These are phyloP conservation scores for Echinosophora koreensis DNA, from an alignment of 306 rosid species.

Conservation along the genomic window DNA sequence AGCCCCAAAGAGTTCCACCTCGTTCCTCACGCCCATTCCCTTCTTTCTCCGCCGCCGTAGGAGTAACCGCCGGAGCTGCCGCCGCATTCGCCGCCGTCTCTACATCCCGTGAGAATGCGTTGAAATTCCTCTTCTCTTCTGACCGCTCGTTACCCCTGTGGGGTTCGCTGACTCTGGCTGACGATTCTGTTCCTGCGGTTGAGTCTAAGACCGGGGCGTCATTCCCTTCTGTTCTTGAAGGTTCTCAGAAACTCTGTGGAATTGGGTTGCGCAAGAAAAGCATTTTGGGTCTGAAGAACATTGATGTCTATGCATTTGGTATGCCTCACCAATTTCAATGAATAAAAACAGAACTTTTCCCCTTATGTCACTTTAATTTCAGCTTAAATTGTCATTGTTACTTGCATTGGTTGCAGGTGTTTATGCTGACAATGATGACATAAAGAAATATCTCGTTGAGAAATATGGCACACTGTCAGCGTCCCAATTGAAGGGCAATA, in stretches of 20 bases:
- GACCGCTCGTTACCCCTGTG: slow-evolving; percentile 57
- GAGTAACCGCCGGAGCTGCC: slow-evolving; percentile 55
- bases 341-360: background rate
- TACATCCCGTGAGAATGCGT: slow-evolving; percentile 43
- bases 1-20: slow-evolving; percentile 51
- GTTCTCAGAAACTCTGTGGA: slow-evolving; percentile 77
- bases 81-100: slow-evolving; percentile 56
- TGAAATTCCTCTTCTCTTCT: slow-evolving; percentile 58
- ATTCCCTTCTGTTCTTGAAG: slow-evolving; percentile 71
- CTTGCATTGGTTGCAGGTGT: slow-evolving; percentile 65
- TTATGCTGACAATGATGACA: slow-evolving; percentile 72
- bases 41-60: slow-evolving; percentile 43
- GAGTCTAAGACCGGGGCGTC: slow-evolving; percentile 71
- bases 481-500: slow-evolving; percentile 64
- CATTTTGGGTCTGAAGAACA: slow-evolving; percentile 82
- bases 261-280: slow-evolving; percentile 83
- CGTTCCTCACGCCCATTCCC: slow-evolving; percentile 51
- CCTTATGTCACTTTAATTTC: background rate
- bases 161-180: slow-evolving; percentile 77
- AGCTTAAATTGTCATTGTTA: too few relatives aligned
- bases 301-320: slow-evolving; percentile 93
- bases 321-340: background rate
- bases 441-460: slow-evolving; percentile 60
- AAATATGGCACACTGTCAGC: slow-evolving; percentile 69
- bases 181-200: slow-evolving; percentile 53